Evolutionary conservation across 306 rosid species (phyloP).

Genomic region (Citrullus mucosospermus): DNA sequence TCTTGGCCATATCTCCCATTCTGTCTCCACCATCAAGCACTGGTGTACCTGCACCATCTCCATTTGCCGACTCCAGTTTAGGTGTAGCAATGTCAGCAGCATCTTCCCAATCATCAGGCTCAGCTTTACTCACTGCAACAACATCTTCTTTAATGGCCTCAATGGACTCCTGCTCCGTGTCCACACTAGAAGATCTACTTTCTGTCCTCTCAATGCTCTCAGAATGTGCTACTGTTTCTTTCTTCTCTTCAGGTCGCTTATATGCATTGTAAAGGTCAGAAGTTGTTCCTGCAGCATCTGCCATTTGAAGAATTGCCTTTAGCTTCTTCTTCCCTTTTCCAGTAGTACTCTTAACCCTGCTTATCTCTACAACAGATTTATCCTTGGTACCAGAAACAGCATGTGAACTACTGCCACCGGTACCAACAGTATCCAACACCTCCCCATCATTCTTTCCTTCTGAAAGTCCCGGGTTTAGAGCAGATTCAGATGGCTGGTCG

Average conservation of each 20-base stretch:
- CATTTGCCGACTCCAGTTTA: slow-evolving; percentile 37
- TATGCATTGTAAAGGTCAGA: slow-evolving; percentile 94
- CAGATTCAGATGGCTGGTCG: slow-evolving; percentile 23
- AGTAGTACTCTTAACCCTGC: slow-evolving; percentile 29
- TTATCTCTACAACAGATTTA: slow-evolving; percentile 36
- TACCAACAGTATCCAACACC: slow-evolving; percentile 24
- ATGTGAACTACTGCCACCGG: slow-evolving; percentile 20
- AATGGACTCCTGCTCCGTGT: slow-evolving; percentile 26
- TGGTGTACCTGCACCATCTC: slow-evolving; percentile 14
- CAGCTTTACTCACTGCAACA: slow-evolving; percentile 33
- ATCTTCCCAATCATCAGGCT: slow-evolving; percentile 97
- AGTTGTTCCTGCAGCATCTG: slow-evolving; percentile 91
- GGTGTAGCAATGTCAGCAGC: slow-evolving; percentile 75
- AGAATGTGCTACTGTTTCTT: slow-evolving; percentile 28
- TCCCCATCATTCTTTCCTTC: slow-evolving; percentile 32
- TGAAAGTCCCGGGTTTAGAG: slow-evolving; percentile 13
- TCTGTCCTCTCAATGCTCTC: slow-evolving; percentile 41
- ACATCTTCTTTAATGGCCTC: slow-evolving; percentile 27
- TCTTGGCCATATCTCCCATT: slow-evolving; percentile 31
- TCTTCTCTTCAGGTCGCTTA: slow-evolving; percentile 86
- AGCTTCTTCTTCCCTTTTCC: slow-evolving; percentile 41
- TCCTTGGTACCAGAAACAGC: slow-evolving; percentile 31
- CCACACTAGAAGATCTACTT: slow-evolving; percentile 19
- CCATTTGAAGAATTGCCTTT: slow-evolving; percentile 57
- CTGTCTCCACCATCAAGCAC: slow-evolving; percentile 23